Evolutionary conservation across 2,329 filamentous ascomycete species (phyloP).

Genomic region (Xylariaceae sp.): DNA sequence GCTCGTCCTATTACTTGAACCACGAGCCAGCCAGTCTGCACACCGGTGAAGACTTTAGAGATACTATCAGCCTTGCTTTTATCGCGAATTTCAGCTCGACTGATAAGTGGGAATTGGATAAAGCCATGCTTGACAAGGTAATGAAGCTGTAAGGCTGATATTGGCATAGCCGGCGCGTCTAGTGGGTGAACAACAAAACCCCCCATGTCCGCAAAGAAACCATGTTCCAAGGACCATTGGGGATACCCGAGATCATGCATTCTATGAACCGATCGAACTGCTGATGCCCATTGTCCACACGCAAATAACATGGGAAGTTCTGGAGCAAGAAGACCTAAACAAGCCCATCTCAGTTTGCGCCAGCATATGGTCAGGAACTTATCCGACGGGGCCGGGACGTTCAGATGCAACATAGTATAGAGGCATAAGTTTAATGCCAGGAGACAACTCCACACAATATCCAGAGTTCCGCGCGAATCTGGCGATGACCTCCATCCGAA

Average conservation of each 20-base stretch:
- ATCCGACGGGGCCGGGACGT: not conserved
- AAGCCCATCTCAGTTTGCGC: not conserved
- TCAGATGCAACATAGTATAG: conserved; percentile 1
- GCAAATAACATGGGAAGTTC: conserved; percentile 5
- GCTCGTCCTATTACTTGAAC: not conserved
- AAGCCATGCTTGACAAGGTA: not conserved
- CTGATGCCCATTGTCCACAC: not conserved
- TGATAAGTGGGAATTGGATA: not conserved
- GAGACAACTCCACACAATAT: conserved; percentile 1
- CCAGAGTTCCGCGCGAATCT: not conserved
- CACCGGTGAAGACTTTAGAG: not conserved
- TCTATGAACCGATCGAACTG: not conserved
- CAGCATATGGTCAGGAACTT: not conserved
- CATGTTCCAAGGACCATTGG: conserved; percentile 2
- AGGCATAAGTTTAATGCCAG: not conserved
- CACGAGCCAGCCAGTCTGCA: conserved; percentile 1
- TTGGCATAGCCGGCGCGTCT: not conserved
- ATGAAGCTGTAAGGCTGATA: conserved; percentile 1
- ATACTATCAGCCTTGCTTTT: conserved; percentile 3
- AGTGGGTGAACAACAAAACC: conserved; percentile 1
- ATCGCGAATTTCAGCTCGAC: not conserved
- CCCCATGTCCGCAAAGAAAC: conserved; percentile 6
- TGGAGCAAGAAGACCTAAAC: not conserved
- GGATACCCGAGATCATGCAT: not conserved
- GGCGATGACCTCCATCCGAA: not conserved